phyloP scores from a whole-genome alignment of 2,329 filamentous ascomycete genomes.

The Lanzia echinophila region DNA sequence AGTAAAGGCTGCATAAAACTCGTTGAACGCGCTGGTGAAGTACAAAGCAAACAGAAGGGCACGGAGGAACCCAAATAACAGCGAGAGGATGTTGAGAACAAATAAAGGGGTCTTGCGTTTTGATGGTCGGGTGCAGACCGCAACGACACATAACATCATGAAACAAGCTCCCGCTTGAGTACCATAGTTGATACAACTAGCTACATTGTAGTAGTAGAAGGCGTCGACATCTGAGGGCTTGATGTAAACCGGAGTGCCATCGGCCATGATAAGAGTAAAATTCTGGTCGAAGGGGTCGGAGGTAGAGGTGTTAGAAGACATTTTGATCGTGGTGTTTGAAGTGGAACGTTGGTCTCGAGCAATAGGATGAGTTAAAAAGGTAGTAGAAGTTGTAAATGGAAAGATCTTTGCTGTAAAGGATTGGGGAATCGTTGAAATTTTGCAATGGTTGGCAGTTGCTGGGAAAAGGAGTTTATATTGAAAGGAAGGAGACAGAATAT shows the following conservation, averaged over 20 bases:
- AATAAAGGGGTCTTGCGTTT: slow-evolving; percentile 55
- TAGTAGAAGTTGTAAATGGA: neutral
- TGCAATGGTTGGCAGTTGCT: neutral
- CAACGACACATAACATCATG: slow-evolving; percentile 49
- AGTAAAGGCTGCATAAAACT: slow-evolving; percentile 44
- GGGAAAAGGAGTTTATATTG: neutral
- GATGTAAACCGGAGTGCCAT: slow-evolving; percentile 38
- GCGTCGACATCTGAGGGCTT: slow-evolving; percentile 38
- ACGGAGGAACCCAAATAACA: slow-evolving; percentile 48
- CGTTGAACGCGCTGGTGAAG: slow-evolving; percentile 44
- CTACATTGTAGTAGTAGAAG: slow-evolving; percentile 41
- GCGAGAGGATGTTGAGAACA: slow-evolving; percentile 49
- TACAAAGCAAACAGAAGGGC: slow-evolving; percentile 42
- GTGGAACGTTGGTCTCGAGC: neutral
- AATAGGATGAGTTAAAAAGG: neutral
- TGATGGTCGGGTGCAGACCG: slow-evolving; percentile 50
- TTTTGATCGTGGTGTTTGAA: neutral
- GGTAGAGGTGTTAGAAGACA: neutral
- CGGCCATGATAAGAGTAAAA: slow-evolving; percentile 39
- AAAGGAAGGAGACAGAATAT: neutral
- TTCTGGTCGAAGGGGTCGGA: slow-evolving; percentile 47
- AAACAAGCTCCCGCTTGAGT: slow-evolving; percentile 53
- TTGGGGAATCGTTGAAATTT: neutral
- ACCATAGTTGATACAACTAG: slow-evolving; percentile 49
- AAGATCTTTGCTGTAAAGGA: neutral